Evolutionary conservation across 2,329 filamentous ascomycete species (phyloP), one percentile per base, ranked within the genome.

Genomic region (Nemania serpens): DNA sequence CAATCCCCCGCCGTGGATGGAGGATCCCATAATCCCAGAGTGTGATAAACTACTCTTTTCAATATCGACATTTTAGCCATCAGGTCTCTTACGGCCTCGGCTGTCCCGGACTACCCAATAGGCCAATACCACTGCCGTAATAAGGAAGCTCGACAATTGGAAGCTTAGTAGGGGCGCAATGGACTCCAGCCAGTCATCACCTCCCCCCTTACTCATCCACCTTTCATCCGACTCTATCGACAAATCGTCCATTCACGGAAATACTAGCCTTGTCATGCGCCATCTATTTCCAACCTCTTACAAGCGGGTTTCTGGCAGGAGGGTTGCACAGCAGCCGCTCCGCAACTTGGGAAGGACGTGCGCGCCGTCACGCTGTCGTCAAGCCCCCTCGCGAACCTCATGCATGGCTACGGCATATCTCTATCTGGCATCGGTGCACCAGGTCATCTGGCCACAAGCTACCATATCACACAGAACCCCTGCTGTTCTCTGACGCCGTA

Each of bases 91-190:
- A 55, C 69, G 68, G 68, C 68, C 54, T 56, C 54, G 45, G 37
- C 51, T 67, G 66, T 69, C 69, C 68, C 68, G 69, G 66, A 68
- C 66, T 70, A 63, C 66, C 65, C 61, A 68, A 70, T 68, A 66
- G 63, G 66, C 68, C 42, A 62, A 59, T 64, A 59, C 49, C 50
- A 64, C 54, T 48, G 39, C 55, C 49, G 59, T 64, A 55, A 22
- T 64, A 62, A 62, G 51, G 51, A 37, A 48, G 36, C 34, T 56
- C 41, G 47, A 46, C 25, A 37, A 48, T 11, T 50, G n/a, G 46
- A 51, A 47, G 41, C 58, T 29, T 29, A 29, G 47, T 46, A 34
- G 55, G 51, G 52, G 43, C 55, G 45, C 37, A 33, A 53, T 53
- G 12, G 52, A 37, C 51, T 59, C 59, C 37, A 58, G 29, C 52